Base-by-base conservation (phyloP, 2,329 filamentous ascomycete genomes). In the Clarireedia monteithiana region DNA sequence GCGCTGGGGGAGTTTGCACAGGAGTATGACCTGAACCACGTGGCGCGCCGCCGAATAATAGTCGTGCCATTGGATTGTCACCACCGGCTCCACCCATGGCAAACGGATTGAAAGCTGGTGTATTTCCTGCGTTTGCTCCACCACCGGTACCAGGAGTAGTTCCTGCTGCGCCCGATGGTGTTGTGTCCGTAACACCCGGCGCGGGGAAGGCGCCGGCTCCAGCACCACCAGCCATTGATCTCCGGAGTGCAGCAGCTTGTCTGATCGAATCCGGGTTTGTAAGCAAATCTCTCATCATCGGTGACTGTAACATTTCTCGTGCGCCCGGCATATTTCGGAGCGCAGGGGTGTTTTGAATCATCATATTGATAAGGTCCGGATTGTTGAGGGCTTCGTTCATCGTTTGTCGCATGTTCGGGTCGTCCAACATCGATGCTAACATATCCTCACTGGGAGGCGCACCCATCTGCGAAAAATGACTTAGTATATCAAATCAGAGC, bases 381-480 rank as follows among this genome's bases (percentile, higher is more conserved):
- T 97, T 97, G 71, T 91, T 89, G 70, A 99, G 86, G 38, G 91
- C 90, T 73, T 96, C 92, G 71, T 94, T 95, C 82, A 99, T 88
- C 55, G 86, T 85, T 62, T 90, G 86, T 61, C 89, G 83, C 56
- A 95, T 85, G 68, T 89, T 86, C 23, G 94, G 94, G 68, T 97
- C 90, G 60, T 88, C 84, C 66, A 99, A 84, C 83, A 96, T 88
- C 61, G 84, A 81, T 56, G 90, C 81, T 70, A 99, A 82, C 57
- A 88, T 80, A 57, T 96, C 91, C 58, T 90, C 83, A 68, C 84
- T 83, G 68, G 82, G 90, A 36, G 90, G 90, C 36, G 91, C 88
- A 38, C 91, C 90, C 91, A 96, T 96, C 91, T 95, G 58, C 23
- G 44, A 58, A 26, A 58, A 26, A 40, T 20, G 58, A 60, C 1